phyloP scores from a whole-genome alignment of 2,329 filamentous ascomycete genomes.

The Aspergillus tubingensis region DNA sequence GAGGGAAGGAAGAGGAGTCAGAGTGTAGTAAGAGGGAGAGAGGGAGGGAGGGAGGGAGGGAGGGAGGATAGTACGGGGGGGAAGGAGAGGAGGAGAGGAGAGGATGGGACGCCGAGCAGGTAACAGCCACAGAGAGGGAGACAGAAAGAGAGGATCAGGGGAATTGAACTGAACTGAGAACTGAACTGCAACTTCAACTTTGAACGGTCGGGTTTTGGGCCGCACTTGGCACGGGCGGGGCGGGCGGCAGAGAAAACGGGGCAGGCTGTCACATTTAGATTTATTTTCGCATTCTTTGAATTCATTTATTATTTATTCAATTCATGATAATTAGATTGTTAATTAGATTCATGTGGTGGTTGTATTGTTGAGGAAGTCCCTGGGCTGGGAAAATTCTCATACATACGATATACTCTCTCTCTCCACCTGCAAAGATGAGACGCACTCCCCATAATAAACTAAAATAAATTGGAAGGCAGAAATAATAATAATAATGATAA shows the following conservation, averaged over 20 bases:
- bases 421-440: no score
- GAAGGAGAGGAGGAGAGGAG: not conserved
- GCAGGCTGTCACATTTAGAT: conserved; percentile 10
- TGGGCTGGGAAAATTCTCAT: no score
- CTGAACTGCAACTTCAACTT: conserved; percentile 8
- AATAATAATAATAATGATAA: no score
- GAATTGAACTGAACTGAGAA: conserved; percentile 1
- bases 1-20: not conserved
- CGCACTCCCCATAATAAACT: no score
- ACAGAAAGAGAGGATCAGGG: conserved; percentile 1
- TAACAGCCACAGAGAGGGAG: no score
- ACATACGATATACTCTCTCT: no score
- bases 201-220: conserved; percentile 17
- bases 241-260: conserved; percentile 15
- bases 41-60: conserved; percentile 1
- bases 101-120: no score
- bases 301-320: no score
- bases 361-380: no score
- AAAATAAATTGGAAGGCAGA: no score
- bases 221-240: conserved; percentile 19
- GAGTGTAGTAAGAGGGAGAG: not conserved
- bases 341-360: no score
- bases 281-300: not conserved
- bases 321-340: no score
- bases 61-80: not conserved